Percentiles rank a stretch among this genome's conserved stretches.
These are phyloP conservation scores for Cucurbitaria berberidis DNA, from an alignment of 2,329 filamentous ascomycete genomes.

Conservation along the genomic window DNA sequence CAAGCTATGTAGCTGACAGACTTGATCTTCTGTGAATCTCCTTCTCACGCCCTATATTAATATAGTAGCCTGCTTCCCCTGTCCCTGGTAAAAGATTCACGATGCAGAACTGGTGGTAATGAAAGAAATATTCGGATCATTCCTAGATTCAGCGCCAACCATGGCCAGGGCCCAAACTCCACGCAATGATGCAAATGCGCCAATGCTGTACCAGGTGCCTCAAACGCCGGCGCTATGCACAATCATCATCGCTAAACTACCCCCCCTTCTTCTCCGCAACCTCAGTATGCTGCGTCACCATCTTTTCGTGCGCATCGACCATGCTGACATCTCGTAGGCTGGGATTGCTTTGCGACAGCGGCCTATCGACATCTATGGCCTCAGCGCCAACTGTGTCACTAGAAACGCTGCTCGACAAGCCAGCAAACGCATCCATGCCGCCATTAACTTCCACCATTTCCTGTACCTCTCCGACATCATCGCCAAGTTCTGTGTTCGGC, in stretches of 20 bases:
- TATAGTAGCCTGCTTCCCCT: too few species aligned
- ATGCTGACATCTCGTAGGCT: constrained; percentile 33
- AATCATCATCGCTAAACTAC: background rate
- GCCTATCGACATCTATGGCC: constrained; percentile 26
- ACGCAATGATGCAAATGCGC: background rate
- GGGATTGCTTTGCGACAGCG: constrained; percentile 13
- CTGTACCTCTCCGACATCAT: constrained; percentile 20
- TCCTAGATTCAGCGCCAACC: too few species aligned
- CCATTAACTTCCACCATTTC: constrained; percentile 39
- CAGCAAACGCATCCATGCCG: constrained; percentile 26
- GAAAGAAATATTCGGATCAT: too few species aligned
- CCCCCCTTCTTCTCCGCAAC: constrained; percentile 33
- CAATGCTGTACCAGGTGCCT: background rate
- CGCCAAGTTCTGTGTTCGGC: constrained; percentile 41
- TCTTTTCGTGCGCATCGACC: constrained; percentile 22
- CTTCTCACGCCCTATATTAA: too few species aligned
- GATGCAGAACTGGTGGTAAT: too few species aligned
- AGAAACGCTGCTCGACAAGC: constrained; percentile 25
- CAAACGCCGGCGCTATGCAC: background rate
- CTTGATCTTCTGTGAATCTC: too few species aligned
- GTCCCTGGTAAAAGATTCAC: too few species aligned
- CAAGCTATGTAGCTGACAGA: too few species aligned
- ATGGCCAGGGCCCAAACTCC: constrained; percentile 64
- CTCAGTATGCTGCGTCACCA: constrained; percentile 31
- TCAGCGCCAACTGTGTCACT: constrained; percentile 32